A percentile compares a stretch with the other conserved stretches of the same genome.
Evolutionary conservation across 192 early-diverging fungal genomes (phyloP).

Genomic region (Coemansia sp.): DNA sequence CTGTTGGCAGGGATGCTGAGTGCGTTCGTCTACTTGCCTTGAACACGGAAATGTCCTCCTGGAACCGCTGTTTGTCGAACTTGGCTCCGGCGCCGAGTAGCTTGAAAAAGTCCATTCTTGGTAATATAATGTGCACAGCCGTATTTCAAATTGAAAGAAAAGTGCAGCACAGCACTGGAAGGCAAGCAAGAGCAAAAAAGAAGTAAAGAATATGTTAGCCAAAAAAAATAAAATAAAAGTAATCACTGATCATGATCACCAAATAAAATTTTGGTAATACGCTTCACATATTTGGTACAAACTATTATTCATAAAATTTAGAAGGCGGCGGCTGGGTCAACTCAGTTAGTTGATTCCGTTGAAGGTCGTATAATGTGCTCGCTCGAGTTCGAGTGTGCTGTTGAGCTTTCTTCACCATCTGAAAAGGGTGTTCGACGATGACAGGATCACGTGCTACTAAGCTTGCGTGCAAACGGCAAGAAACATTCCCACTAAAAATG

Average conservation of each 20-base stretch:
- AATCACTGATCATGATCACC: not conserved
- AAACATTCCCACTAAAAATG: not conserved
- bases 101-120: conserved; percentile 75
- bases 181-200: not conserved
- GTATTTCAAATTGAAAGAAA: not conserved
- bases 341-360: not conserved
- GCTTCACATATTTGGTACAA: not conserved
- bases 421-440: conserved; percentile 7
- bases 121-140: not conserved
- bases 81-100: conserved; percentile 83
- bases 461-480: conserved; percentile 13
- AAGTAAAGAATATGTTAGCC: not conserved
- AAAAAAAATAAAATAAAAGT: not conserved
- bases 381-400: not conserved
- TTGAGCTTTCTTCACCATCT: not conserved
- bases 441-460: conserved; percentile 9
- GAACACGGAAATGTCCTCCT: conserved; percentile 80
- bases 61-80: conserved; percentile 84
- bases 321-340: not conserved
- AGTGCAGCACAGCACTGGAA: not conserved
- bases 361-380: not conserved
- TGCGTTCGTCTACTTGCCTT: conserved; percentile 60
- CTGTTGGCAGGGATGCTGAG: too few species aligned
- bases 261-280: not conserved
- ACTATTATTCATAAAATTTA: not conserved